Evolutionary conservation across 768 basidiomycete species (phyloP), one percentile per base, ranked within the genome.

Genomic region (Peribolospora baueri): DNA sequence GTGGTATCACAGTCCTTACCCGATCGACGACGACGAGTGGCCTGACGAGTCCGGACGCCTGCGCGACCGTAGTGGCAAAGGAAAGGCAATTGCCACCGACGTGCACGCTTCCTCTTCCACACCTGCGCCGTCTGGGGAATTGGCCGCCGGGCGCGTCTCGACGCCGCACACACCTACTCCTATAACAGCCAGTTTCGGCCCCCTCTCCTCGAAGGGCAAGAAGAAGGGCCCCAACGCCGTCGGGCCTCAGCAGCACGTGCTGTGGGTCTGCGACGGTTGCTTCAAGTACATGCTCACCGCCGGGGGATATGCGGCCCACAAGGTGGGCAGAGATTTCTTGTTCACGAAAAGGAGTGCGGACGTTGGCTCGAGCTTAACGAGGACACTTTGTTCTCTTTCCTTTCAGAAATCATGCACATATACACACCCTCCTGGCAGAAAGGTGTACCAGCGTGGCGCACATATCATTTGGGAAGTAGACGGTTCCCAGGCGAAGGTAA

Each of bases 381-480:
- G 40, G n/a, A 38, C 45, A 9, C 50, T 10, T 52, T 4, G 36
- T 50, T n/a, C 46, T 43, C 46, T 5, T 13, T 45, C 10, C 37
- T 10, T 11, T 7, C 59, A 85, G 84, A 80, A 74, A 65, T 73
- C 71, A 45, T 91, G 88, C 62, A 72, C 71, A 5, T 63, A 73
- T 51, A 74, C 69, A 48, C 75, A 78, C 62, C 91, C 91, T 1
- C 91, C 91, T 1, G 91, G 91, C 3, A 70, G 74, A 50, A 84
- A 82, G 64, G 86, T 97, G 5, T 98, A 95, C 64, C 80, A 88
- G 59, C 73, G 81, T 42, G 88, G 85, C 0, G 82, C 82, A 5
- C 82, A 83, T 65, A 79, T 76, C 0, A 90, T 98, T 46, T 95
- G 86, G 83, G 88, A 95, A 68, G 82, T 98, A 2, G 88, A 98